Evolutionary conservation across 257 asterid species (phyloP), one percentile per base, ranked within the genome.

Genomic region (Salvia miltiorrhiza): DNA sequence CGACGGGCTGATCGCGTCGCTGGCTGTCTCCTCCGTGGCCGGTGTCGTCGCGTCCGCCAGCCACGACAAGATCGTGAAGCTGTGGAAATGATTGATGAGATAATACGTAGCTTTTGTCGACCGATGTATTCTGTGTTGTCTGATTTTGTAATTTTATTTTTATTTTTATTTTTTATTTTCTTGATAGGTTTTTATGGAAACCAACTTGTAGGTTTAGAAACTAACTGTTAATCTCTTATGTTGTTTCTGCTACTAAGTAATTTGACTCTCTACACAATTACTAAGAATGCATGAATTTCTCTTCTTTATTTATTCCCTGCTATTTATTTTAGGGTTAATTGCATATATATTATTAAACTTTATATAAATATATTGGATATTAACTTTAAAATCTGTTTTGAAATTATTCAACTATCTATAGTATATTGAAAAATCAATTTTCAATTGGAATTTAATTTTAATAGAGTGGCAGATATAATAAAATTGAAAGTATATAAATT

Each of bases 1-100:
- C 47, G 96, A 89, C 9, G 92, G 95, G 62, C 65, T 88, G 84
- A 85, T 93, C 0, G 87, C 97, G 0, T 86, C 96, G 4, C 65
- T 93, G 85, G 95, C 97, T 0, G 96, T 83, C 8, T 93, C 99
- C 0, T 59, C 90, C 0, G 88, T 21, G 14, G 83, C 88, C 1
- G 96, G 96, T n/a, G 70, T 88, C 70, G 93, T 93, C 17, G 99
- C 97, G 40, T 93, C 99, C 2, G 96, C 96, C 35, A 89, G 97
- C 58, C 99, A 93, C 23, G 97, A 93, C 84, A 90, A 86, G 67
- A 76, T 82, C 5, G 90, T 93, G 7, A 93, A 89, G 80, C 84
- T 93, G 49, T 93, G 97, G 97, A 93, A 89, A 61, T 85, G 79
- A 81, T 17, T n/a, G 23, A 11, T 2, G 11, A 37, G 43, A 35